Base-by-base conservation (phyloP, 192 early-diverging fungal genomes). In the Coemansia sp. region DNA sequence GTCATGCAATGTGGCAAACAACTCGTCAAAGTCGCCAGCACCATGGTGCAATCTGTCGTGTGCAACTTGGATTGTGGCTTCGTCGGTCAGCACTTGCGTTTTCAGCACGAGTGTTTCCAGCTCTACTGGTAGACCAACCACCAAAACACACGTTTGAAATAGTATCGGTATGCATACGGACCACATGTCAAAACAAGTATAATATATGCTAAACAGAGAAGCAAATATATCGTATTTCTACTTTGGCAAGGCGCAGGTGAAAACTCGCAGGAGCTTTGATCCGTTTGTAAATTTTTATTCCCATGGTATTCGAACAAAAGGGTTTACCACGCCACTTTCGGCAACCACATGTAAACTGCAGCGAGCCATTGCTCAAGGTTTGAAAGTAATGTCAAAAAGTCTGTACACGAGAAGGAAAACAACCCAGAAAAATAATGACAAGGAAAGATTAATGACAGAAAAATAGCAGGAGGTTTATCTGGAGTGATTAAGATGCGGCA, bases 401-500 rank as follows among this genome's bases (percentile, higher is more conserved):
- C 41, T 12, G 41, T n/a, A 43, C 16, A 12, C 41, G 13, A 43
- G 16, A 43, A n/a, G 16, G 41, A 43, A 43, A 43, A 43, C 16
- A 43, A 43, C 16, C 9, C 29, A 1, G 7, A 7, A 32, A 32
- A 26, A 26, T 39, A 39, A 43, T 12, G 41, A 43, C 13, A 43
- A 43, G 13, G 41, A 43, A 16, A n/a, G 6, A 43, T n/a, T 16
- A 43, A 43, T n/a, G 41, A 16, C 11, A 43, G 13, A n/a, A 43
- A 43, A 43, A 43, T 43, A 43, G 16, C 16, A 43, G 16, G 16
- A 26, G 24, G 24, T 26, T 26, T 26, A 26, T 26, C 24, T 26
- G 24, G 27, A 26, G 50, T 19, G 50, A 54, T 73, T 49, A 79
- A 41, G 73, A 79, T 32, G 76, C 67, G 48, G 66, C 71, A 67